These are phyloP conservation scores for Chaetomiaceae sp. DNA, from an alignment of 2,329 filamentous ascomycete species.

Conservation along the genomic window DNA sequence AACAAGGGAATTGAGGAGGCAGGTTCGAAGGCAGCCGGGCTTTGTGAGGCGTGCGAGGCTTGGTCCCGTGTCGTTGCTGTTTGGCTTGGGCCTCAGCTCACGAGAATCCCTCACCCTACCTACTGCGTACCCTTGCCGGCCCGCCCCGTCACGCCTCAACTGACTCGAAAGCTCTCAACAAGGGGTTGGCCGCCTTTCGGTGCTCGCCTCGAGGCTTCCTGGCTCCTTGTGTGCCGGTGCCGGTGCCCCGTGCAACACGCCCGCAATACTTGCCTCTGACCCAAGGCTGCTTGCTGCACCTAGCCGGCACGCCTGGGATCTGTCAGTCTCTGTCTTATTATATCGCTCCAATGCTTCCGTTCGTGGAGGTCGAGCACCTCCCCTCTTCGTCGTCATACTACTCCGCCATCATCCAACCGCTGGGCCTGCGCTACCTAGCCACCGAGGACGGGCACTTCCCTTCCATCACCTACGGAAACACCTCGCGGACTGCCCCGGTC, in stretches of 20 bases:
- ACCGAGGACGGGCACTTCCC: slow-evolving; percentile 26
- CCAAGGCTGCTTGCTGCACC: slow-evolving; percentile 11
- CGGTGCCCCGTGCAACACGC: slow-evolving; percentile 5
- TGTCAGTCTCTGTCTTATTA: slow-evolving; percentile 7
- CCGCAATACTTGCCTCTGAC: background rate
- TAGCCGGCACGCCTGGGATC: slow-evolving; percentile 1
- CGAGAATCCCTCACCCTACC: too few species aligned
- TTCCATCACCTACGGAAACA: slow-evolving; percentile 39
- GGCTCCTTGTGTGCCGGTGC: slow-evolving; percentile 2
- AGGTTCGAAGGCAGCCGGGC: too few species aligned
- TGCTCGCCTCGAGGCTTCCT: too few species aligned
- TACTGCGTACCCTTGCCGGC: slow-evolving; percentile 8
- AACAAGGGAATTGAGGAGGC: too few species aligned
- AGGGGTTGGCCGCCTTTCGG: too few species aligned
- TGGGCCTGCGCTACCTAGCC: slow-evolving; percentile 66
- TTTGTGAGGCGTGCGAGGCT: slow-evolving; percentile 12
- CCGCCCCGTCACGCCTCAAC: slow-evolving; percentile 16
- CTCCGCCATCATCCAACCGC: slow-evolving; percentile 67
- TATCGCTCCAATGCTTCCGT: slow-evolving; percentile 37
- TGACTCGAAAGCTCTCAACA: slow-evolving; percentile 3
- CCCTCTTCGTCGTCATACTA: slow-evolving; percentile 79
- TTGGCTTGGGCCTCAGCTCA: slow-evolving; percentile 18
- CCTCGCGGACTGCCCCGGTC: slow-evolving; percentile 31
- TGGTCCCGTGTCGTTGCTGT: slow-evolving; percentile 13
- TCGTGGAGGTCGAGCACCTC: slow-evolving; percentile 65